Evolutionary conservation across 1,139 yeast species (phyloP).

Genomic region (Pichia sp.): DNA sequence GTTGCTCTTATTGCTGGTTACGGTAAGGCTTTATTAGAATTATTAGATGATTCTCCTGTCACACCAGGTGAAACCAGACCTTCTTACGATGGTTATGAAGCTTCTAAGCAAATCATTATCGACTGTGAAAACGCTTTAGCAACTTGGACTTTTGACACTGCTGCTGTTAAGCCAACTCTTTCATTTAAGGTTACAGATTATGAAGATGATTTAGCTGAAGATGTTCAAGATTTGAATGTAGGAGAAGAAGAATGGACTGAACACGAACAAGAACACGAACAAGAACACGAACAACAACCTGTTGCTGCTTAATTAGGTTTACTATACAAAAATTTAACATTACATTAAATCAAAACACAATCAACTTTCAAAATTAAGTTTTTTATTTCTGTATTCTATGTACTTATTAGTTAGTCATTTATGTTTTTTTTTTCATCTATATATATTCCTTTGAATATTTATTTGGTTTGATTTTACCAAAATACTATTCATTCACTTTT

Average conservation of each 20-base stretch:
- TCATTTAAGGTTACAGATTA: conserved; percentile 68
- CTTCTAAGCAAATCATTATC: conserved; percentile 77
- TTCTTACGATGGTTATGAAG: conserved; percentile 82
- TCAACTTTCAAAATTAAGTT: not conserved
- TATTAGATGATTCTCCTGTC: conserved; percentile 77
- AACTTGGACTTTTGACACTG: conserved; percentile 75
- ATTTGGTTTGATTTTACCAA: not conserved
- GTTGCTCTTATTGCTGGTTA: conserved; percentile 82
- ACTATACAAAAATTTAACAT: not conserved
- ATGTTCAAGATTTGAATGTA: conserved; percentile 46
- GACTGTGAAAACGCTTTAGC: conserved; percentile 82
- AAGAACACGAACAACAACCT: conserved; percentile 20
- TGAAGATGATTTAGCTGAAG: conserved; percentile 44
- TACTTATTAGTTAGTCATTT: not conserved
- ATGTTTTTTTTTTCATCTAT: not conserved
- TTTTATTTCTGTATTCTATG: not conserved
- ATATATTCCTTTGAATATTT: not conserved
- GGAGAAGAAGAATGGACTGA: conserved; percentile 36
- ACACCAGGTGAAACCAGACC: conserved; percentile 92
- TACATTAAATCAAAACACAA: not conserved
- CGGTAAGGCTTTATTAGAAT: conserved; percentile 78
- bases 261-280: conserved; percentile 19
- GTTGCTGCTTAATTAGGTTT: conserved; percentile 21
- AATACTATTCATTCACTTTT: not conserved
- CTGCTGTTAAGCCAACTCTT: conserved; percentile 74